Evolutionary conservation across 495 filamentous ascomycete species (phyloP), one percentile per base, ranked within the genome.

Genomic region (Lophiostoma macrostomum): DNA sequence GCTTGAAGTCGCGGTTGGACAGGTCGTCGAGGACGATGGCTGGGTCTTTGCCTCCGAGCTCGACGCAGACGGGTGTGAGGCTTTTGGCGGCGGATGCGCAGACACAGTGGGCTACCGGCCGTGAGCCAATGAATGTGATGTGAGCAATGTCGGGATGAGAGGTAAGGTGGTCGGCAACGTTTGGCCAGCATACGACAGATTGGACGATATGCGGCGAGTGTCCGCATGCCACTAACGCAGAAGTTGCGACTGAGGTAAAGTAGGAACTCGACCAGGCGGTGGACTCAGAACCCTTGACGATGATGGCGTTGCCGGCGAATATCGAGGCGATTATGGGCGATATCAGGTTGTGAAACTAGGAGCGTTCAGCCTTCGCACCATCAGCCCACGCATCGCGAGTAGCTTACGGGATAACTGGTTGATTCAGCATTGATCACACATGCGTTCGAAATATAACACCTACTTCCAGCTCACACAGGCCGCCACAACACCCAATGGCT

Each of bases 381-480:
- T 11, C 10, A 41, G 28, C 2, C n/a, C n/a, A n/a, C 28, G 45
- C 22, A 27, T 0, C 22, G 6, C 16, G 6, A 22, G 27, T 22
- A 29, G n/a, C 69, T 49, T 58, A 67, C 67, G 7, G 69, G 72
- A 61, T 74, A 74, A 47, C 69, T 76, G 55, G 16, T 28, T 19
- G 3, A 22, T 32, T 50, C 14, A 53, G 56, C 13, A 46, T 37
- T 30, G 6, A 28, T n/a, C n/a, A n/a, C n/a, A n/a, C n/a, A n/a
- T n/a, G n/a, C n/a, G n/a, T n/a, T n/a, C n/a, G n/a, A n/a, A n/a
- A n/a, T n/a, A n/a, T n/a, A n/a, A 22, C 32, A 66, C 69, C 30
- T 79, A 98, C 75, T 99, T 99, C 93, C 93, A 99, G 63, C 88
- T 94, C 29, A 97, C 88, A 38, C 88, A 83, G 13, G 94, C 93